A percentile compares a stretch with the other conserved stretches of the same genome.
Evolutionary conservation across 2,329 filamentous ascomycete species (phyloP).

Genomic region (Teratosphaeria pseudoeucalypti): DNA sequence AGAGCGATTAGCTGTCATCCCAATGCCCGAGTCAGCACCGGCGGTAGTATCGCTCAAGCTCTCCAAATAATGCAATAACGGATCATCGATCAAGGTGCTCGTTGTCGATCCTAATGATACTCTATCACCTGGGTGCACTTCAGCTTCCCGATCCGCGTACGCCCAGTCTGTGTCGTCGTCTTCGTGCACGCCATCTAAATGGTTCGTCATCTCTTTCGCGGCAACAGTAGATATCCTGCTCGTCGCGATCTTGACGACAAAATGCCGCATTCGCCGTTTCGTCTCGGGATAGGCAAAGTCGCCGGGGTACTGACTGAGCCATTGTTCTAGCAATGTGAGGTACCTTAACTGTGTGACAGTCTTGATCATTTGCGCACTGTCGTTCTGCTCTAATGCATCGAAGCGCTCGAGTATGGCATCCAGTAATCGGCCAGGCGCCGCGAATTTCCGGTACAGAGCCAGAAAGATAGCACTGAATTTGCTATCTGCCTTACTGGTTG

Average conservation of each 20-base stretch:
- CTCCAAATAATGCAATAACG: constrained; percentile 18
- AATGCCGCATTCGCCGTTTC: constrained; percentile 59
- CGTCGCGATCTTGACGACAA: constrained; percentile 62
- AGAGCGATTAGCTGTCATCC: constrained; percentile 9
- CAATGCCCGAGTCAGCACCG: constrained; percentile 13
- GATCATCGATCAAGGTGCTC: constrained; percentile 26
- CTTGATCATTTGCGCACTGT: constrained; percentile 59
- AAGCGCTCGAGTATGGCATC: constrained; percentile 67
- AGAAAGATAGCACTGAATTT: constrained; percentile 86
- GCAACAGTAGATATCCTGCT: constrained; percentile 77
- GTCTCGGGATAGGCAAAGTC: constrained; percentile 79
- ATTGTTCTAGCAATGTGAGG: constrained; percentile 74
- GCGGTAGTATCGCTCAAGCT: constrained; percentile 21
- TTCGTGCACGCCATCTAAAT: constrained; percentile 64
- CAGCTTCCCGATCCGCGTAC: constrained; percentile 59
- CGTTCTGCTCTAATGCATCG: constrained; percentile 56
- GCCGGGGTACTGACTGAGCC: constrained; percentile 81
- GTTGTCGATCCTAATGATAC: constrained; percentile 23
- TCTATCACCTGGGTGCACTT: constrained; percentile 28
- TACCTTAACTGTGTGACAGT: constrained; percentile 74
- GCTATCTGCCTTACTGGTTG: constrained; percentile 74
- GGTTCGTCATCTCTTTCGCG: constrained; percentile 72
- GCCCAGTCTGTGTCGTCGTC: constrained; percentile 93
- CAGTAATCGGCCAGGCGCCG: constrained; percentile 68
- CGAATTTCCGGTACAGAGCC: constrained; percentile 89